These are phyloP conservation scores for Biscutella auriculata DNA, from an alignment of 441 rosid genomes.

Conservation along the genomic window DNA sequence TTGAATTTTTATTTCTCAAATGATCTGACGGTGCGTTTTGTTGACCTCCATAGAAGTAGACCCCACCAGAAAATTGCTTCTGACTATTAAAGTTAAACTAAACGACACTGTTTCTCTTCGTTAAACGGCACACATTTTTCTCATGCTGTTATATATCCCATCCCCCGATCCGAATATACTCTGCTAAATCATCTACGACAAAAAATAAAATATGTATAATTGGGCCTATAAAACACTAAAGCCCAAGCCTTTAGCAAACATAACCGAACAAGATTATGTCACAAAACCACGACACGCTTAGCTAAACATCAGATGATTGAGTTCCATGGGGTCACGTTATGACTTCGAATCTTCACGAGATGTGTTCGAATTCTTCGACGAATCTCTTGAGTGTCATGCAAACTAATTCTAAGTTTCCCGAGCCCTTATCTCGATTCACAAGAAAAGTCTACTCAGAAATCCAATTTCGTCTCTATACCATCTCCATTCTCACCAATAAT, in stretches of 20 bases:
- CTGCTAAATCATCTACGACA: too few species aligned
- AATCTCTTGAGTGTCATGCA: background rate
- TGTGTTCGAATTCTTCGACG: background rate
- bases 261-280: too few species aligned
- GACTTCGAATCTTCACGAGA: background rate
- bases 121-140: background rate
- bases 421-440: background rate
- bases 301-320: background rate
- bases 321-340: background rate
- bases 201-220: background rate
- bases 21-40: constrained; percentile 21
- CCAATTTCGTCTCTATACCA: background rate
- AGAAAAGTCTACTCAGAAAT: background rate
- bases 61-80: background rate
- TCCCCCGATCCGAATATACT: too few species aligned
- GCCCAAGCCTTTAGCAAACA: too few species aligned
- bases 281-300: too few species aligned
- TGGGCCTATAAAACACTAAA: background rate
- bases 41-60: constrained; percentile 11
- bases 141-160: too few species aligned
- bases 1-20: constrained; percentile 2
- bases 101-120: background rate
- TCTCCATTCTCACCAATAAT: constrained; percentile 46
- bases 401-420: background rate
- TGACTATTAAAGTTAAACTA: background rate